Conservation (phyloP, 2,329 filamentous ascomycete species). For the Colletotrichum lupini region DNA sequence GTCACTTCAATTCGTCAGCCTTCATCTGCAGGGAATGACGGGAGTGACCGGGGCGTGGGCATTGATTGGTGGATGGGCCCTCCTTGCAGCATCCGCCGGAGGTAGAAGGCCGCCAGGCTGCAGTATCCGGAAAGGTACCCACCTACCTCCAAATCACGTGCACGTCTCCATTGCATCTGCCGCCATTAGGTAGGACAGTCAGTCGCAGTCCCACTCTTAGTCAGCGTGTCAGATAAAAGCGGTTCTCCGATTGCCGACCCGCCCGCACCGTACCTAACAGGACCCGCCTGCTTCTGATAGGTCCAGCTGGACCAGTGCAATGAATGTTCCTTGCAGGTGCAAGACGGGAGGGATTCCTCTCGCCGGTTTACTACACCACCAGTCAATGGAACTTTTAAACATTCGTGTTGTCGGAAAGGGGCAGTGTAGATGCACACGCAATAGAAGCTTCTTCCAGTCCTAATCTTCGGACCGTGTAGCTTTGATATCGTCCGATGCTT, state of each 20-base stretch:
- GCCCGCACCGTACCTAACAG: background rate
- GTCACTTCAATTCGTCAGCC: slow-evolving; percentile 29
- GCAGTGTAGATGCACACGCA: background rate
- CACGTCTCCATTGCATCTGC: fast-evolving
- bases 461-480: background rate
- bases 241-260: background rate
- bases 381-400: background rate
- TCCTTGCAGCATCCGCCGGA: slow-evolving; percentile 21
- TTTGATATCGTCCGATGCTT: slow-evolving; percentile 14
- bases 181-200: background rate
- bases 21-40: slow-evolving; percentile 29
- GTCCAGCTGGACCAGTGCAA: background rate
- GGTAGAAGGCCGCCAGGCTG: background rate
- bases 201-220: background rate
- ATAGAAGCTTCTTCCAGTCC: background rate
- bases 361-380: background rate
- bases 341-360: slow-evolving; percentile 14
- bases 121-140: background rate
- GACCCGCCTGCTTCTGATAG: background rate
- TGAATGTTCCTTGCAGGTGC: background rate
- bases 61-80: slow-evolving; percentile 29
- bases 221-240: background rate
- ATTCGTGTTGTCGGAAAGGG: background rate
- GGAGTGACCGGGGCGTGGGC: slow-evolving; percentile 20
- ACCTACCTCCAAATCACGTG: background rate